phyloP scores from a whole-genome alignment of 148 eudicot genomes.

The Silene latifolia region DNA sequence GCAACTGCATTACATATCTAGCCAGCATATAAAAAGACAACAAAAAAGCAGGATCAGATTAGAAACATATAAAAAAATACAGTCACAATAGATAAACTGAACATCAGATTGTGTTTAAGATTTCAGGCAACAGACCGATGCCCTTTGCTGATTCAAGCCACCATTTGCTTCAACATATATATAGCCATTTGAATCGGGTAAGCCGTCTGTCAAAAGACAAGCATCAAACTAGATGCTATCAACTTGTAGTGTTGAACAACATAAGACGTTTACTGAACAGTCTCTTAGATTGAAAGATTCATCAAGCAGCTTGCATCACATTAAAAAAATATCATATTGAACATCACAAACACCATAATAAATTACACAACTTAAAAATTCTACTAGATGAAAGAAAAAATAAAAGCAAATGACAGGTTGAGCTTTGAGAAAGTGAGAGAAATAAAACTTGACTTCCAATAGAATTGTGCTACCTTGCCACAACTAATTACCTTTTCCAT shows the following conservation, averaged over 20 bases:
- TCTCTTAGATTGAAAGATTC: not conserved
- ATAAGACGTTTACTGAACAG: constrained; percentile 3
- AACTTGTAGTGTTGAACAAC: not conserved
- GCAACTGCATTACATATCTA: constrained; percentile 99
- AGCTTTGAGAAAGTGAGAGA: not conserved
- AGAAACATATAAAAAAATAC: not conserved
- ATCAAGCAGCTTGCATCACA: not conserved
- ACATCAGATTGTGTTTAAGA: constrained; percentile 9
- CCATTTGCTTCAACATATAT: constrained; percentile 96
- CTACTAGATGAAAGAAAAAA: not conserved
- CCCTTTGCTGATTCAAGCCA: constrained; percentile 97
- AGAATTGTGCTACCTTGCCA: too few species aligned
- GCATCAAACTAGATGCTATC: constrained; percentile 17
- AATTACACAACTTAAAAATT: not conserved
- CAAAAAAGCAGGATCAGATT: constrained; percentile 13
- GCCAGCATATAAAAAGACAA: constrained; percentile 20
- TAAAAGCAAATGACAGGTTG: not conserved
- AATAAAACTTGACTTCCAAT: too few species aligned
- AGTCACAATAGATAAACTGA: not conserved
- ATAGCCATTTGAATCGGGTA: constrained; percentile 88
- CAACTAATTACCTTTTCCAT: too few species aligned
- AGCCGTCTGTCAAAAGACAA: constrained; percentile 28
- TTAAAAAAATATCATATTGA: not conserved
- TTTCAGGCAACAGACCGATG: constrained; percentile 51
- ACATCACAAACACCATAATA: not conserved